Percentiles rank a stretch among this genome's conserved stretches.
Conservation (phyloP, 495 filamentous ascomycete species). For the Terfezia boudieri region DNA sequence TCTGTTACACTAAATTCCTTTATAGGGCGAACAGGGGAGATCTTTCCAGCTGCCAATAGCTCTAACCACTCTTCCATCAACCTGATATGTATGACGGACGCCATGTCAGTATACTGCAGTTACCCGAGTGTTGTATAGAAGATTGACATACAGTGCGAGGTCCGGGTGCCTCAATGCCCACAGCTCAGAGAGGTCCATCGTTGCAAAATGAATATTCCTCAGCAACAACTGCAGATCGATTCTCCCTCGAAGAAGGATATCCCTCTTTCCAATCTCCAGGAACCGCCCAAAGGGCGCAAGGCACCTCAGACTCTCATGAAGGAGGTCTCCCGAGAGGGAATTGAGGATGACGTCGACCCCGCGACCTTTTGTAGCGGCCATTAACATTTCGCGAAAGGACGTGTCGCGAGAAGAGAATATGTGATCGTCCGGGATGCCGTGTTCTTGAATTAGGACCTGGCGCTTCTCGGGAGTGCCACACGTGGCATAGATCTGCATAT, state of each 20-base stretch:
- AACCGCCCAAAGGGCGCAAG: conserved; percentile 34
- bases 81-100: not conserved
- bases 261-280: conserved; percentile 34
- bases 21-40: conserved; percentile 23
- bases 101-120: not conserved
- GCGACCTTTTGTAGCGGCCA: conserved; percentile 24
- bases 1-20: conserved; percentile 23
- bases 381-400: conserved; percentile 1
- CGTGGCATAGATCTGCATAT: conserved; percentile 30
- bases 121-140: not conserved
- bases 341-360: conserved; percentile 46
- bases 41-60: conserved; percentile 18
- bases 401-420: conserved; percentile 29
- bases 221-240: conserved; percentile 2
- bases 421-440: conserved; percentile 28
- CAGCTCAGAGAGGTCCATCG: not conserved
- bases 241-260: conserved; percentile 18
- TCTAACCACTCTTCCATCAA: not conserved
- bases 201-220: not conserved
- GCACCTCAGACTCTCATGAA: conserved; percentile 26
- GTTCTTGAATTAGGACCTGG: conserved; percentile 26
- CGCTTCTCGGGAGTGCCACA: conserved; percentile 32
- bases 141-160: not conserved
- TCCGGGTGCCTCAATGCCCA: not conserved
- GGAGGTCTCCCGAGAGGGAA: conserved; percentile 25